Base-by-base conservation (phyloP, 208 protist species). In the Acanthamoeba healyi region DNA sequence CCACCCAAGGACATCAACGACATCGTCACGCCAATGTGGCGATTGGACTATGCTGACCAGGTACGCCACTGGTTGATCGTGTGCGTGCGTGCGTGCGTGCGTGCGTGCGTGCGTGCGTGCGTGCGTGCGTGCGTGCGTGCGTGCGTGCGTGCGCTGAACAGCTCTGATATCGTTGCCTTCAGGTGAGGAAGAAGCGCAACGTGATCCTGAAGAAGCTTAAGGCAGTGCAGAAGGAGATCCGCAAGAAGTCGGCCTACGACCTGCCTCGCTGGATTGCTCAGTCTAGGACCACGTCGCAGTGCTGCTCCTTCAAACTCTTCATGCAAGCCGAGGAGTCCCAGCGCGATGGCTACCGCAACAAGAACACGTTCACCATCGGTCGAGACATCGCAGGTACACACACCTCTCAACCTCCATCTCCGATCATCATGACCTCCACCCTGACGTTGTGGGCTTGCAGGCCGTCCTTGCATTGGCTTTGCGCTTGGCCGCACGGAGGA, bases 271-370 rank as follows among this genome's bases (percentile, higher is more conserved):
- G 82, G 82, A 49, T 90, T 4, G 34, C 14, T 49, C 82, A 90
- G 82, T n/a, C 49, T 38, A 70, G 51, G 49, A 72, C 58, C 82
- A 72, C 82, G 34, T 63, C 82, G 0, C 82, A 70, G 22, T 90
- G 49, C 82, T 90, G 49, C 40, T 22, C 54, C 4, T 90, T 63
- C 82, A 70, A 61, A 24, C 40, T 70, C 32, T 63, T 90, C 54
- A 70, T 72, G 19, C 82, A 34, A n/a, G 58, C 49, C 14, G 82
- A 90, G 40, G 82, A 54, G 42, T 24, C 32, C 0, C 44, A 70
- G 34, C 56, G 70, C 22, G 49, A 93, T 19, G 63, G 70, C 70
- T 93, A 93, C 65, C 89, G 89, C 29, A 93, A 93, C 65, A 93
- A 93, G 42, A 58, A 29, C 36, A 63, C 44, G 12, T 93, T 93